A percentile compares a stretch with the other conserved stretches of the same genome.
Evolutionary conservation across 2,329 filamentous ascomycete genomes (phyloP).

Genomic region (Cryphonectria naterciae): DNA sequence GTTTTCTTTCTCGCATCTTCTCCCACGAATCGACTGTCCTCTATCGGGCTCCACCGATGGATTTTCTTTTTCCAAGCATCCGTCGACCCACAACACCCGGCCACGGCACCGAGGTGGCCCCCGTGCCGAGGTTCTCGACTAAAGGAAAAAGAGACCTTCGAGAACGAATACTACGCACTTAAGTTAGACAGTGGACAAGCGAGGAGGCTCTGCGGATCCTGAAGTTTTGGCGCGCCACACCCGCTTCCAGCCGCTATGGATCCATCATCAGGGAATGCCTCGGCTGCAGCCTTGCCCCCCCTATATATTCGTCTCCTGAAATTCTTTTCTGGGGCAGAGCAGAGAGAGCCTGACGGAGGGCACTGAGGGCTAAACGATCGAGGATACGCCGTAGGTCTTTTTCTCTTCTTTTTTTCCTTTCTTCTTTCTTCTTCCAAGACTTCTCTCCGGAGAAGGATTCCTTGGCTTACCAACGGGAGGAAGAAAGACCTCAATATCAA

Average conservation of each 20-base stretch:
- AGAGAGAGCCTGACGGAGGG: background rate
- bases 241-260: constrained; percentile 7
- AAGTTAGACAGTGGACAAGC: background rate
- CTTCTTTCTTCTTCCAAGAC: background rate
- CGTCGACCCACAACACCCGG: constrained; percentile 7
- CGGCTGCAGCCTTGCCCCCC: constrained; percentile 14
- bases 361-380: too few species aligned
- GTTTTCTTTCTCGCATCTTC: background rate
- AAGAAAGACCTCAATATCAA: background rate
- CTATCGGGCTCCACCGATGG: constrained; percentile 10
- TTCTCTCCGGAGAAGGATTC: background rate
- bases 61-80: constrained; percentile 12
- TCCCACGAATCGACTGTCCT: background rate
- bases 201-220: constrained; percentile 27
- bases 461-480: background rate
- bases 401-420: background rate
- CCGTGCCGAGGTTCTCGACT: constrained; percentile 24
- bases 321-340: background rate
- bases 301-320: background rate
- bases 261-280: constrained; percentile 7
- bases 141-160: too few species aligned
- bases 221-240: background rate
- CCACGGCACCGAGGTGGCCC: constrained; percentile 7
- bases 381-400: too few species aligned
- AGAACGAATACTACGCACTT: background rate